Evolutionary conservation across 2,329 filamentous ascomycete species (phyloP), one percentile per base, ranked within the genome.

Genomic region (Fusarium lyarnte): DNA sequence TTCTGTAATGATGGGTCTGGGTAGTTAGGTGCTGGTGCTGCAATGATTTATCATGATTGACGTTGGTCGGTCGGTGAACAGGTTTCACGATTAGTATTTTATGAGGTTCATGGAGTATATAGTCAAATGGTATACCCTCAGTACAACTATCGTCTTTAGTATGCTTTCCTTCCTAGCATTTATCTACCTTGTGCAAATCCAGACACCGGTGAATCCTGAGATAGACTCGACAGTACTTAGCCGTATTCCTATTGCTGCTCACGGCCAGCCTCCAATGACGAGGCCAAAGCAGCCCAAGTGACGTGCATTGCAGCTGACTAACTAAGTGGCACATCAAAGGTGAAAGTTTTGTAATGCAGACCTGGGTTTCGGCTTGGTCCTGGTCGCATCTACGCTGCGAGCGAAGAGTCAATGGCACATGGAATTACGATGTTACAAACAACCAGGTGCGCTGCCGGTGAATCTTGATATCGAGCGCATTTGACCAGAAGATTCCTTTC

Each of bases 151-250:
- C 6, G 6, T 39, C 23, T 29, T 17, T 2, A 3, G 8, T 21
- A 14, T 1, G 2, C 0, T 14, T 8, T 35, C 8, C 35, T 29
- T 3, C 14, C 2, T 1, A 5, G 3, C 12, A 4, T 12, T 16
- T 13, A 5, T 39, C 0, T 9, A 10, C 23, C 3, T 53, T 17
- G 2, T 27, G 4, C 2, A n/a, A 17, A 2, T 27, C 11, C 4
- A 5, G 2, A 1, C 16, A 5, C 17, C 14, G 5, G 13, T 8
- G 3, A 9, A n/a, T n/a, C n/a, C n/a, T n/a, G 14, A 23, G 11
- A n/a, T 12, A 17, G 2, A 33, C 13, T n/a, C 17, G 19, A 42
- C n/a, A 11, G 6, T n/a, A 16, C 9, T n/a, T 3, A 8, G 16
- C 14, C 11, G 4, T 14, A 13, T 0, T 3, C 1, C 2, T 11